phyloP scores from a whole-genome alignment of 306 rosid genomes.

The Notholithocarpus densiflorus region DNA sequence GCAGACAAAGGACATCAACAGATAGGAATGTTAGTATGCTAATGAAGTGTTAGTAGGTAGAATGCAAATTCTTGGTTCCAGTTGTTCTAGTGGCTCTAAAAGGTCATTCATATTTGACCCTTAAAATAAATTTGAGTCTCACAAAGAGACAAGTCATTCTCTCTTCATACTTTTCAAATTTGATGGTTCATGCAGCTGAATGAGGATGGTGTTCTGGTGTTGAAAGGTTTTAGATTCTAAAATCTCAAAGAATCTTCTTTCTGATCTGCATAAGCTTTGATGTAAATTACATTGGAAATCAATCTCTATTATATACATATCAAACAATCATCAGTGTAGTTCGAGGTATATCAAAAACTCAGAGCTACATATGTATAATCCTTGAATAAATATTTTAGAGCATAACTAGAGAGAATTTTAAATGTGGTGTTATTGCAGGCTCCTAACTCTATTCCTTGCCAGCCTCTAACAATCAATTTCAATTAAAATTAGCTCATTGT shows the following conservation, averaged over 20 bases:
- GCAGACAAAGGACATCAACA: no score
- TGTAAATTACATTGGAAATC: slow-evolving; percentile 42
- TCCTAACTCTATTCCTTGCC: slow-evolving; percentile 21
- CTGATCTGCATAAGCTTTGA: slow-evolving; percentile 55
- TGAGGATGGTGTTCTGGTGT: slow-evolving; percentile 39
- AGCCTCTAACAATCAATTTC: no score
- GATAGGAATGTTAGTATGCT: no score
- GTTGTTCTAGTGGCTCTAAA: no score
- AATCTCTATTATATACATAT: background rate
- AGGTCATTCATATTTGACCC: no score
- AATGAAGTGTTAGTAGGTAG: no score
- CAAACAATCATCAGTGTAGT: background rate
- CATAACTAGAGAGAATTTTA: background rate
- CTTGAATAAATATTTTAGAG: background rate
- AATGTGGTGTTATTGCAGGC: slow-evolving; percentile 19
- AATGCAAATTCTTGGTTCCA: no score
- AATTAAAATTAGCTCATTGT: no score
- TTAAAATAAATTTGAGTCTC: no score
- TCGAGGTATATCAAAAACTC: slow-evolving; percentile 18
- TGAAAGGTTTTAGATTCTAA: slow-evolving; percentile 61
- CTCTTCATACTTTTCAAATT: background rate
- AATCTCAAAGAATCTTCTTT: slow-evolving; percentile 56
- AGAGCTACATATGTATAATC: background rate
- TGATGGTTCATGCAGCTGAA: slow-evolving; percentile 27
- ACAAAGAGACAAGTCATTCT: no score